phyloP scores from a whole-genome alignment of 2,329 filamentous ascomycete species.

The Dothistroma septosporum region DNA sequence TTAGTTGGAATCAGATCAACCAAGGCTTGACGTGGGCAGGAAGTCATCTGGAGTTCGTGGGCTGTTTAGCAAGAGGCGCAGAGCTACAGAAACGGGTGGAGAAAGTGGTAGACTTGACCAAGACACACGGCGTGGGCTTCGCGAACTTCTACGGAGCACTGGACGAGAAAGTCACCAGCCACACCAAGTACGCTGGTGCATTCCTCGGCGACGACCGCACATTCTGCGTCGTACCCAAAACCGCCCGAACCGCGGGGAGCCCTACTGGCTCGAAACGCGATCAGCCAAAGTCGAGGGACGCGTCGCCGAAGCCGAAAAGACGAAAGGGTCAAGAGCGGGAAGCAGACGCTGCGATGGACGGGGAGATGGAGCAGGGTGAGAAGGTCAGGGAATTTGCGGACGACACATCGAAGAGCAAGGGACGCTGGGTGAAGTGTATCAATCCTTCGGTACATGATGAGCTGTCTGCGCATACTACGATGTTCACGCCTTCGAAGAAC shows the following conservation, averaged over 20 bases:
- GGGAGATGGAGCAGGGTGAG: constrained; percentile 31
- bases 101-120: constrained; percentile 61
- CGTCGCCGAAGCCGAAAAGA: constrained; percentile 10
- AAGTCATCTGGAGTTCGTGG: constrained; percentile 90
- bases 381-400: constrained; percentile 34
- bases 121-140: constrained; percentile 68
- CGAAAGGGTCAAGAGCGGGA: constrained; percentile 18
- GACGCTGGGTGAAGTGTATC: constrained; percentile 63
- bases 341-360: constrained; percentile 25
- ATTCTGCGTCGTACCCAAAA: constrained; percentile 76
- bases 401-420: constrained; percentile 37
- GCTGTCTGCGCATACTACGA: constrained; percentile 71
- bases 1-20: constrained; percentile 74
- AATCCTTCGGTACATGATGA: constrained; percentile 81
- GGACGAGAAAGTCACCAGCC: constrained; percentile 56
- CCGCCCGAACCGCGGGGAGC: constrained; percentile 12
- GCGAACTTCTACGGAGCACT: constrained; percentile 84
- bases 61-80: constrained; percentile 77
- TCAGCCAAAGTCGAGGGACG: constrained; percentile 8
- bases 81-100: constrained; percentile 72
- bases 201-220: constrained; percentile 66
- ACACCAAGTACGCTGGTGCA: constrained; percentile 49
- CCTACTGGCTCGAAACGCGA: constrained; percentile 26
- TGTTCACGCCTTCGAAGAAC: constrained; percentile 71
- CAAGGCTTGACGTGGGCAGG: constrained; percentile 76